Evolutionary conservation across 2,329 filamentous ascomycete species (phyloP).

Genomic region (Hypoxylon sp.): DNA sequence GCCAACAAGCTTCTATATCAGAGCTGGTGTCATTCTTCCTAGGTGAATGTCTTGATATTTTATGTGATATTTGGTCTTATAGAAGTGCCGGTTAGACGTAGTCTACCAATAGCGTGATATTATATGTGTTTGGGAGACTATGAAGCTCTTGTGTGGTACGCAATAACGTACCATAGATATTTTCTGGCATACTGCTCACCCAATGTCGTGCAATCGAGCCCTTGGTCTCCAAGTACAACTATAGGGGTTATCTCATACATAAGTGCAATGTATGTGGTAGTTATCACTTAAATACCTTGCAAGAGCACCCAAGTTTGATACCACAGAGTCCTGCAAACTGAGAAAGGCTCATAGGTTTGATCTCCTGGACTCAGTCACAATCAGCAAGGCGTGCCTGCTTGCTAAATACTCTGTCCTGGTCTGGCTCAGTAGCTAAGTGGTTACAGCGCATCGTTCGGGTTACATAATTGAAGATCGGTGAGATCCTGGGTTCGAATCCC

Average conservation of each 20-base stretch:
- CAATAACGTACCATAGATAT: too few species aligned
- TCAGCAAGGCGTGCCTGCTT: neutral
- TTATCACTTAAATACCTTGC: neutral
- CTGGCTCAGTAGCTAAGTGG: slow-evolving; percentile 1
- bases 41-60: too few species aligned
- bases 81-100: too few species aligned
- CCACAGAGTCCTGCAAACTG: neutral
- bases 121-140: too few species aligned
- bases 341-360: neutral
- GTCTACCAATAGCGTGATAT: too few species aligned
- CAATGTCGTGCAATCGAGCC: neutral
- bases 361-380: neutral
- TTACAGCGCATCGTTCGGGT: neutral
- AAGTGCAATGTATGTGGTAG: neutral
- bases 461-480: neutral
- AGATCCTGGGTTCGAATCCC: slow-evolving; percentile 3
- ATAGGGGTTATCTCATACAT: neutral
- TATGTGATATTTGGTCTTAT: too few species aligned
- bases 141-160: too few species aligned
- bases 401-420: neutral
- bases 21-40: too few species aligned
- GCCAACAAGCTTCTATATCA: too few species aligned
- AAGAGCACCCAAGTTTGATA: neutral
- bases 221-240: neutral
- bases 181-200: neutral